Evolutionary conservation across 2,329 filamentous ascomycete species (phyloP), one percentile per base, ranked within the genome.

Genomic region (Ophiostoma novo-ulmi): DNA sequence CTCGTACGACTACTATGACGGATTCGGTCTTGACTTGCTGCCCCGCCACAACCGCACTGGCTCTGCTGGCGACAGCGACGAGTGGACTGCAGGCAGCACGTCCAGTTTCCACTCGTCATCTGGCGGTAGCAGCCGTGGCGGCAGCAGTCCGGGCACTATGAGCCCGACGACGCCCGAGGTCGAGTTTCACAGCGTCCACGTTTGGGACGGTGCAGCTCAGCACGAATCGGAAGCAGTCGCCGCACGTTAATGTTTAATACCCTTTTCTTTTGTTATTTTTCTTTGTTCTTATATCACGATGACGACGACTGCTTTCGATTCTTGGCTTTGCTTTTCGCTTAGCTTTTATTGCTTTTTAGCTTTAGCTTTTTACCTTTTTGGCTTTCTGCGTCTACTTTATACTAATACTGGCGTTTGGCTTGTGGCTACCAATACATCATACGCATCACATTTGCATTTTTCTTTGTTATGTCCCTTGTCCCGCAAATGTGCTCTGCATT

Each of bases 71-170:
- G 85, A 94, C 75, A 93, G 90, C 76, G 93, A 97, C 75, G 93
- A 95, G 76, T 97, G 93, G 93, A 94, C 93, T 10, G 87, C 94
- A 65, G 93, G 91, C 72, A 95, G 92, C 75, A 93, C 89, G 70
- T 95, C 91, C 0, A 87, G 91, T 78, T 91, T 89, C 55, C 90
- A 78, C 44, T 79, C 78, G 5, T 73, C 72, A 3, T 74, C 78
- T 5, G 78, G 76, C 71, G 77, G 77, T 63, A 79, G 82, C 73
- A 82, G 81, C 71, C 77, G 77, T 63, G 79, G 82, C 73, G 82
- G 81, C 71, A 83, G 79, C 68, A 84, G 82, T 70, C 84, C 84
- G 0, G 83, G 82, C 26, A 81, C 82, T n/a, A 74, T 85, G 71
- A 85, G 83, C 74, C 84, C 84, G 8, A 82, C 81, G 0, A 80